Conservation (phyloP, 192 early-diverging fungal genomes). For the Spizellomyces sp. region DNA sequence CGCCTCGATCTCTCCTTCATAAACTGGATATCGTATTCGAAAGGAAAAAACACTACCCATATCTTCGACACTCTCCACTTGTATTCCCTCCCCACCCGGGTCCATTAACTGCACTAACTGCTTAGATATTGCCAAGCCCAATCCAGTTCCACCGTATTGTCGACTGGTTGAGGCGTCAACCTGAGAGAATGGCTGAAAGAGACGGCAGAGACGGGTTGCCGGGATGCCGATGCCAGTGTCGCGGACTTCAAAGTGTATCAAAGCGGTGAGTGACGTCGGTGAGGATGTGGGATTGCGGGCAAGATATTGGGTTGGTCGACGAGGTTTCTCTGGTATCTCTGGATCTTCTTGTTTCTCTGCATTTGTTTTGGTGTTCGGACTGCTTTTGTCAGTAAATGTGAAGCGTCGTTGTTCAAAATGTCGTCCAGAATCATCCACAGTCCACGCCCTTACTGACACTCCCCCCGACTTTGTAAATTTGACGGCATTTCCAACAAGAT, state of each 20-base stretch:
- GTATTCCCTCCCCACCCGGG: constrained; percentile 61
- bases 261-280: neutral
- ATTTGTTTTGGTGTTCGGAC: too few species aligned
- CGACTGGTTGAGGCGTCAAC: constrained; percentile 55
- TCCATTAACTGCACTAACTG: constrained; percentile 66
- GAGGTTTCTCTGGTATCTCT: too few species aligned
- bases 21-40: neutral
- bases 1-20: neutral
- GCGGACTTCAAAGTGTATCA: constrained; percentile 7
- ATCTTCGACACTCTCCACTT: constrained; percentile 49
- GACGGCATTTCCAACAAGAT: constrained; percentile 53
- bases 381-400: too few species aligned
- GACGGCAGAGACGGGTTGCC: constrained; percentile 49
- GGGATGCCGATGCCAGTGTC: constrained; percentile 72
- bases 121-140: constrained; percentile 71
- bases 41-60: neutral
- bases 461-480: neutral
- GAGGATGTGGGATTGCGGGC: too few species aligned
- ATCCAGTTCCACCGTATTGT: constrained; percentile 47
- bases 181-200: constrained; percentile 69
- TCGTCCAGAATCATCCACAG: neutral
- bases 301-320: too few species aligned
- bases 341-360: too few species aligned
- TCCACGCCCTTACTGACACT: neutral
- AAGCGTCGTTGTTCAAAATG: too few species aligned